phyloP scores from a whole-genome alignment of 148 eudicot species.

The Camellia sinensis region DNA sequence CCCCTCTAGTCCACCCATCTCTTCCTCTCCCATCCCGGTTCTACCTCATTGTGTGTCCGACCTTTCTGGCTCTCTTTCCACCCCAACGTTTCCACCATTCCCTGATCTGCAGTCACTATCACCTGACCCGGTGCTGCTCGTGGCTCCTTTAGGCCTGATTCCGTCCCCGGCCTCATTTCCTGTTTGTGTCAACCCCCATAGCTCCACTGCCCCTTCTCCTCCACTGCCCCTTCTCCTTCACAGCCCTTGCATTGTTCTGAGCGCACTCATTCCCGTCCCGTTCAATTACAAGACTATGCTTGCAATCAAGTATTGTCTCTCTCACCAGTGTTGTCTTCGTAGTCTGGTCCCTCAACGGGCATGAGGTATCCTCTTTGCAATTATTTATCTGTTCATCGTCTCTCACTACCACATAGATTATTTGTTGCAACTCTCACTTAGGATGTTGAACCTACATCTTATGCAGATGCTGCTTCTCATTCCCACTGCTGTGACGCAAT shows the following conservation, averaged over 20 bases:
- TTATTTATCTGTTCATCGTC: constrained; percentile 6
- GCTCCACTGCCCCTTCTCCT: background rate
- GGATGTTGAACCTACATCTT: background rate
- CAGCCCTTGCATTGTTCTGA: background rate
- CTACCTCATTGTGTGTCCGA: background rate
- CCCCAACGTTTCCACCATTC: background rate
- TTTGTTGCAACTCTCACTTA: background rate
- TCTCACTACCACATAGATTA: background rate
- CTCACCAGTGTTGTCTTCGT: background rate
- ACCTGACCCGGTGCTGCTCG: background rate
- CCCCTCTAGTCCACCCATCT: background rate
- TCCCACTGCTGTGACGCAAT: background rate
- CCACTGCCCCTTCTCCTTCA: background rate
- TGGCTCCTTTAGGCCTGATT: background rate
- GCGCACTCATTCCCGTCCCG: background rate
- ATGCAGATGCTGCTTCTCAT: background rate
- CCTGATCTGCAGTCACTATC: background rate
- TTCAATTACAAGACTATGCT: background rate
- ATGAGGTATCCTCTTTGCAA: background rate
- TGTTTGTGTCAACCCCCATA: no score
- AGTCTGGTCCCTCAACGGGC: background rate
- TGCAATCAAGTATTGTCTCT: no score
- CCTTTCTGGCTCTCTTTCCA: background rate
- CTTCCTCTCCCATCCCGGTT: background rate
- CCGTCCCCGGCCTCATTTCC: no score